Base-by-base conservation (phyloP, 1,139 yeast genomes). In the Candida tetrigidarum region DNA sequence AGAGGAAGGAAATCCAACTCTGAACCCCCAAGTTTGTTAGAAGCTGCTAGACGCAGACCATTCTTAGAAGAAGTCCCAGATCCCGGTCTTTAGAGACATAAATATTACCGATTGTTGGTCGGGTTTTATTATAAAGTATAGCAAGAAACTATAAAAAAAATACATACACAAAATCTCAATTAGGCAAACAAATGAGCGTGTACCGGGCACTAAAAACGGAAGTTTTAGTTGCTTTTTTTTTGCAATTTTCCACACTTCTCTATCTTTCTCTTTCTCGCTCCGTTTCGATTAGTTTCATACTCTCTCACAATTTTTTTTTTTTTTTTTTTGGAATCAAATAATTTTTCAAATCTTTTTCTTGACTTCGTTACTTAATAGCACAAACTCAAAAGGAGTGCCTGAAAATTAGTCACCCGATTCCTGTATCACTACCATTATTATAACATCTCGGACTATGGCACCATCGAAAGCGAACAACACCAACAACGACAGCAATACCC, bases 31-130 rank as follows among this genome's bases (percentile, higher is more conserved):
- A 38, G 36, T 38, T 38, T 30, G 14, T 34, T 34, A 34, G 38
- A 38, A 26, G 25, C 44, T 18, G 45, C 44, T 19, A 32, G 48
- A 37, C 43, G 32, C 14, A 39, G 35, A 26, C 72, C 74, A 26
- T 64, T 70, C 1, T 42, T 69, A 16, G 74, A 69, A 50, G 75
- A 66, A 45, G 73, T 69, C 6, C 74, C 69, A 47, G 76, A 71
- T 49, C 76, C 70, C 50, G 76, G 70, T 23, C 22, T 41, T 19
- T 29, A 19, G 12, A 8, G 9, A 10, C 5, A 8, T 9, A 26
- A 10, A 28, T 8, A 16, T 14, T 27, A 10, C n/a, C 9, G 22
- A 18, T n/a, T 9, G 14, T 10, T 18, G 14, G 8, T 19, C 12
- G 7, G 12, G 11, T 32, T 19, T 9, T 29, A 29, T 11, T 29